A percentile compares a stretch with the other conserved stretches of the same genome.
phyloP scores from a whole-genome alignment of 305 asterid genomes.

The Petunia hybrid region DNA sequence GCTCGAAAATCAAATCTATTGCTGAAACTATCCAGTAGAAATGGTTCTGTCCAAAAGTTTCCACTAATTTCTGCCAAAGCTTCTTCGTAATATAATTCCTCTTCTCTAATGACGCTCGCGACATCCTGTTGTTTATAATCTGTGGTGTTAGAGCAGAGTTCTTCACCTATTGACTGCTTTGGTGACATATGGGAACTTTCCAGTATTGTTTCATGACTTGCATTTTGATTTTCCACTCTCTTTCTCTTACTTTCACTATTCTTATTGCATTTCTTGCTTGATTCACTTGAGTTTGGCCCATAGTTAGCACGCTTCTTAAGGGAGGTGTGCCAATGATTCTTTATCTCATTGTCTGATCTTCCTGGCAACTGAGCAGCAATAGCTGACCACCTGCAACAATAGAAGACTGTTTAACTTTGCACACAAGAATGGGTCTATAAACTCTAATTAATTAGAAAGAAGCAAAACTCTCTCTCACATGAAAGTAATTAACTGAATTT shows the following conservation, averaged over 20 bases:
- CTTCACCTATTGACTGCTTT: slow-evolving; percentile 10
- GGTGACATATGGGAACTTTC: slow-evolving; percentile 41
- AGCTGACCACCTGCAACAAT: slow-evolving; percentile 40
- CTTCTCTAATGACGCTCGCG: too few species aligned
- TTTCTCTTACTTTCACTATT: background rate
- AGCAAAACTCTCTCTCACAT: too few species aligned
- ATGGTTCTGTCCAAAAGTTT: slow-evolving; percentile 42
- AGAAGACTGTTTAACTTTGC: too few species aligned
- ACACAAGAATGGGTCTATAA: too few species aligned
- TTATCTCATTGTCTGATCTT: slow-evolving; percentile 46
- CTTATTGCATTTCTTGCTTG: slow-evolving; percentile 30
- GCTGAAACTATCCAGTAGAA: slow-evolving; percentile 28
- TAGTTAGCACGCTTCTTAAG: slow-evolving; percentile 32
- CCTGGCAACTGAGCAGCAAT: slow-evolving; percentile 43
- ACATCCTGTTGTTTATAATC: background rate
- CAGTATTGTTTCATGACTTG: slow-evolving; percentile 31
- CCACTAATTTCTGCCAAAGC: slow-evolving; percentile 20
- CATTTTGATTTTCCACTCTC: background rate
- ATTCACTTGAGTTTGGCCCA: background rate
- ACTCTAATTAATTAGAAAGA: too few species aligned
- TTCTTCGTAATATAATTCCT: background rate
- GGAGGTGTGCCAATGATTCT: slow-evolving; percentile 42
- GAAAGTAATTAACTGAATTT: too few species aligned
- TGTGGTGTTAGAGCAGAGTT: background rate
- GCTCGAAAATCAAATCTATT: background rate